These are phyloP conservation scores for Santalum album DNA, from an alignment of 164 flowering plant species.

Conservation along the genomic window DNA sequence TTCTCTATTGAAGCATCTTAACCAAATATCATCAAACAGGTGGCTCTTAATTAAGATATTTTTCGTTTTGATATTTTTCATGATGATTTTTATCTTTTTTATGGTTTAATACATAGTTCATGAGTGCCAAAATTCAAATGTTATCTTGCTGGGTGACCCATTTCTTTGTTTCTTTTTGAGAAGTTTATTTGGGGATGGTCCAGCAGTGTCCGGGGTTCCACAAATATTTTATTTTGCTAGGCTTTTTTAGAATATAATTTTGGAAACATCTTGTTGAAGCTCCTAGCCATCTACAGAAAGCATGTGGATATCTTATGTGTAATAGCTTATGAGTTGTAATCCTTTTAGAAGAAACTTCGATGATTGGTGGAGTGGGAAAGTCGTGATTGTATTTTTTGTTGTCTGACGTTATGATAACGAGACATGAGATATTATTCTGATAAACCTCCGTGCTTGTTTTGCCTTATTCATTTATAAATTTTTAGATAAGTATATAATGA, in stretches of 20 bases:
- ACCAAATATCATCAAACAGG: conserved; percentile 67
- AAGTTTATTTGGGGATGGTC: no score
- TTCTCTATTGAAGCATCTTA: conserved; percentile 68
- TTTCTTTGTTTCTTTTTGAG: no score
- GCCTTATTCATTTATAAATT: no score
- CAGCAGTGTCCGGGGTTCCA: no score
- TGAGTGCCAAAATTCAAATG: no score
- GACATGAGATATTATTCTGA: neutral
- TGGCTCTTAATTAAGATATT: conserved; percentile 83
- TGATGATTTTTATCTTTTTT: conserved; percentile 57
- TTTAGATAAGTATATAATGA: no score
- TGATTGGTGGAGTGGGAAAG: neutral
- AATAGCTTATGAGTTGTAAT: neutral
- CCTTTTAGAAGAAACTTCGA: neutral
- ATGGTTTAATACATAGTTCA: conserved; percentile 23
- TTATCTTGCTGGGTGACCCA: no score
- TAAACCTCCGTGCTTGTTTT: no score
- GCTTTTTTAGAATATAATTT: neutral
- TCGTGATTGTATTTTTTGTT: neutral
- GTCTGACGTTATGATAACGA: neutral
- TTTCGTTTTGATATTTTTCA: conserved; percentile 54
- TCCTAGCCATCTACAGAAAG: neutral
- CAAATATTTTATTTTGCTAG: neutral
- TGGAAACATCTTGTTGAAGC: neutral
- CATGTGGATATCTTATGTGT: no score